These are phyloP conservation scores for Suillus subaureus DNA, from an alignment of 768 basidiomycete species.

Conservation along the genomic window DNA sequence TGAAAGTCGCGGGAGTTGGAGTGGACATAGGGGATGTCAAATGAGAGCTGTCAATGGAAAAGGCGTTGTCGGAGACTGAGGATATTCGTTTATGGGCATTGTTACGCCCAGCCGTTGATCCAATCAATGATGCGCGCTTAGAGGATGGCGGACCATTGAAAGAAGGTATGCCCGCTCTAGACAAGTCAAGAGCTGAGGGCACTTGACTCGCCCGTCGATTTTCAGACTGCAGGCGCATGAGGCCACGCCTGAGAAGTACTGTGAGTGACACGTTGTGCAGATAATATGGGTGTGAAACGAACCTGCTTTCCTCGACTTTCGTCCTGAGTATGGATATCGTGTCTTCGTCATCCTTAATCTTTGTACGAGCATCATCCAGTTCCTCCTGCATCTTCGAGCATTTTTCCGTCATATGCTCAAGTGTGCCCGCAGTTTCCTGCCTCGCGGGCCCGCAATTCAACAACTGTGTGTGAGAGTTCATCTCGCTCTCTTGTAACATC, in stretches of 20 bases:
- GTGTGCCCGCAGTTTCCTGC: slow-evolving; percentile 62
- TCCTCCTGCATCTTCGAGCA: slow-evolving; percentile 60
- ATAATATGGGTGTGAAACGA: slow-evolving; percentile 21
- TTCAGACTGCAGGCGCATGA: slow-evolving; percentile 86
- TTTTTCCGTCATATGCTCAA: slow-evolving; percentile 68
- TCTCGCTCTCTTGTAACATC: slow-evolving; percentile 75
- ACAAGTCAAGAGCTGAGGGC: slow-evolving; percentile 54
- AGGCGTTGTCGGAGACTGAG: slow-evolving; percentile 57
- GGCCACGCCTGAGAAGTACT: slow-evolving; percentile 60
- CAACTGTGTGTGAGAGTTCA: slow-evolving; percentile 56
- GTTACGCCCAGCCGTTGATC: slow-evolving; percentile 46
- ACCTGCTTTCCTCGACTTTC: slow-evolving; percentile 92
- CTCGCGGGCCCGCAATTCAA: slow-evolving; percentile 53
- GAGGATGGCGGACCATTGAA: slow-evolving; percentile 50
- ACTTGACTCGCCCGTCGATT: slow-evolving; percentile 62
- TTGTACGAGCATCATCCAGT: slow-evolving; percentile 50
- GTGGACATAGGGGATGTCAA: slow-evolving; percentile 37
- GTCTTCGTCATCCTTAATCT: slow-evolving; percentile 73
- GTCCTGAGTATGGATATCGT: slow-evolving; percentile 72
- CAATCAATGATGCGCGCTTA: slow-evolving; percentile 78
- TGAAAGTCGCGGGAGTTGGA: slow-evolving; percentile 37
- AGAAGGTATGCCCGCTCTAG: slow-evolving; percentile 46
- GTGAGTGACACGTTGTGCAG: slow-evolving; percentile 9
- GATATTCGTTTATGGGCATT: slow-evolving; percentile 70
- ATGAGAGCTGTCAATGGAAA: slow-evolving; percentile 48